Evolutionary conservation across 768 basidiomycete genomes (phyloP).

Genomic region (Fomitopsis serialis): DNA sequence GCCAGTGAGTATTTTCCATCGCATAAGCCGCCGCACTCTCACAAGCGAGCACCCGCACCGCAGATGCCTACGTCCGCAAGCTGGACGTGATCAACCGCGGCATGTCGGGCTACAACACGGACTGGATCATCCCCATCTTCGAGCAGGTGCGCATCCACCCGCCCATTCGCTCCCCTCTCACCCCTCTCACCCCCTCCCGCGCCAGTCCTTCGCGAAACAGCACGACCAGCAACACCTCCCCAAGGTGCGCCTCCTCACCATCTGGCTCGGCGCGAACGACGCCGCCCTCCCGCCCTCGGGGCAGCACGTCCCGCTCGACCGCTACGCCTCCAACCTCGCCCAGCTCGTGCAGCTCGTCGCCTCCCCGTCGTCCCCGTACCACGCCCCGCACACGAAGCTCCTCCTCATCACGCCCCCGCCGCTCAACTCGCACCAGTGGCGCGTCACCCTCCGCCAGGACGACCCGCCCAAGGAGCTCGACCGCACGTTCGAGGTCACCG

Average conservation of each 20-base stretch:
- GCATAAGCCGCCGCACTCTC: not conserved
- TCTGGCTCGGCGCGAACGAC: constrained; percentile 94
- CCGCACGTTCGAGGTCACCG: constrained; percentile 58
- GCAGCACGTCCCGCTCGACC: constrained; percentile 73
- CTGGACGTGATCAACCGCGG: constrained; percentile 88
- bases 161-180: not conserved
- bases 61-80: constrained; percentile 75
- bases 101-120: constrained; percentile 78
- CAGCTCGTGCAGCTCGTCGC: constrained; percentile 59
- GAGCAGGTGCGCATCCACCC: constrained; percentile 48
- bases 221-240: constrained; percentile 43
- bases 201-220: constrained; percentile 54
- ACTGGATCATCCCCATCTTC: constrained; percentile 79
- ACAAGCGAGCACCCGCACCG: not conserved
- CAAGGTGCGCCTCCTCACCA: constrained; percentile 64
- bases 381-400: constrained; percentile 70
- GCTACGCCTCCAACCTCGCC: constrained; percentile 60
- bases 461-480: constrained; percentile 49
- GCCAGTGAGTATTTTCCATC: constrained; percentile 41
- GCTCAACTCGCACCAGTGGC: constrained; percentile 58
- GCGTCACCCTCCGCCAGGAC: constrained; percentile 42
- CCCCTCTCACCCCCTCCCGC: not conserved
- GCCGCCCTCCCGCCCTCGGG: constrained; percentile 55
- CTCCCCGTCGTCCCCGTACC: constrained; percentile 53
- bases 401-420: constrained; percentile 86